Evolutionary conservation across 805 yeast genomes (phyloP).

Genomic region (Candida arabinofermentans): DNA sequence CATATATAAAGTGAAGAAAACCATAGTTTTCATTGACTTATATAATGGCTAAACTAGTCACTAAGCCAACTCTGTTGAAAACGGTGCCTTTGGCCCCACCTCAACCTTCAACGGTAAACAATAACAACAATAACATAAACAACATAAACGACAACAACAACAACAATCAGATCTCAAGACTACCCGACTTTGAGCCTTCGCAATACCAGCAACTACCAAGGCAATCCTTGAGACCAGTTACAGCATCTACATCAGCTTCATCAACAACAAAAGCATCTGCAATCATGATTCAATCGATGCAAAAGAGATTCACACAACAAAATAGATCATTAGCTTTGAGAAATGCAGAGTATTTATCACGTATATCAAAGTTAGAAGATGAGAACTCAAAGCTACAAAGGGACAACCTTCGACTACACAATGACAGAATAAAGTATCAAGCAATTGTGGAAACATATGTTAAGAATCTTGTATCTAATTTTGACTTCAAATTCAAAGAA

Average conservation of each 20-base stretch:
- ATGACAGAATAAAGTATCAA: slow-evolving; percentile 16
- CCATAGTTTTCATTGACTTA: too few species aligned
- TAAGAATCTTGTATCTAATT: slow-evolving; percentile 7
- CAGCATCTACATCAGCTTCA: slow-evolving; percentile 3
- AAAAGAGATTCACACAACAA: slow-evolving; percentile 35
- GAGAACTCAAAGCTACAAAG: slow-evolving; percentile 30
- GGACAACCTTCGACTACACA: slow-evolving; percentile 26
- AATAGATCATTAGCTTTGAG: slow-evolving; percentile 59
- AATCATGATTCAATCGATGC: slow-evolving; percentile 9
- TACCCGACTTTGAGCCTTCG: neutral
- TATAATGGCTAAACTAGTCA: slow-evolving; percentile 22
- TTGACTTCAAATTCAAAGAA: slow-evolving; percentile 11
- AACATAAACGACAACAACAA: too few species aligned
- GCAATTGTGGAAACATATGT: slow-evolving; percentile 8
- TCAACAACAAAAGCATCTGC: slow-evolving; percentile 8
- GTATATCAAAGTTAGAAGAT: slow-evolving; percentile 49
- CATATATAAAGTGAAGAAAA: neutral
- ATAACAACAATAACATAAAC: neutral
- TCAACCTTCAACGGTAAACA: neutral
- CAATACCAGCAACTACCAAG: too few species aligned
- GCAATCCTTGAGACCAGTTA: too few species aligned
- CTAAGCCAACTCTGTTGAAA: slow-evolving; percentile 10
- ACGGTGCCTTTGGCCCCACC: neutral
- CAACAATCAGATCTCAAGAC: neutral
- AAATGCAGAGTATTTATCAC: slow-evolving; percentile 49